These are phyloP conservation scores for Xerocomus amazonicus DNA, from an alignment of 1,284 basidiomycete genomes.

Conservation along the genomic window DNA sequence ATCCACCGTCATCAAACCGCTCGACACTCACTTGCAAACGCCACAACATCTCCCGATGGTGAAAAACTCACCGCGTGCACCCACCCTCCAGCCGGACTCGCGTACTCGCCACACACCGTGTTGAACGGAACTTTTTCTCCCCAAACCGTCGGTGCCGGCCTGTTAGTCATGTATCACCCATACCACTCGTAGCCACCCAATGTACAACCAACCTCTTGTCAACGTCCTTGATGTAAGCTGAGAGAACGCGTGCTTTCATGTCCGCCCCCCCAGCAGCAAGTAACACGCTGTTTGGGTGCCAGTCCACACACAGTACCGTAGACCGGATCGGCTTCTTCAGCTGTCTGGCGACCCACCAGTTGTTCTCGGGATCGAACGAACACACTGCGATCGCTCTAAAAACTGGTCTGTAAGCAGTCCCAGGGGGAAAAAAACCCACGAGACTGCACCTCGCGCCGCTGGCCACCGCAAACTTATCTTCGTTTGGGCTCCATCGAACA, in stretches of 20 bases:
- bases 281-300: constrained; percentile 97
- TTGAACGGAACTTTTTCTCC: constrained; percentile 98
- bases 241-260: constrained; percentile 96
- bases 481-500: constrained; percentile 95
- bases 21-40: constrained; percentile 76
- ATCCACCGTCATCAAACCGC: not conserved
- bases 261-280: constrained; percentile 94
- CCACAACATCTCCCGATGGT: constrained; percentile 88
- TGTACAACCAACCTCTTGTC: constrained; percentile 69
- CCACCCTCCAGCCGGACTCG: constrained; percentile 90
- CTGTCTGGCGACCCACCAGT: constrained; percentile 99
- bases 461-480: constrained; percentile 99
- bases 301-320: constrained; percentile 91
- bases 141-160: constrained; percentile 90
- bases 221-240: constrained; percentile 99
- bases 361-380: constrained; percentile 93
- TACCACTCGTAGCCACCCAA: not conserved
- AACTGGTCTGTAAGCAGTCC: not conserved
- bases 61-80: constrained; percentile 96
- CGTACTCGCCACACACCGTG: constrained; percentile 93
- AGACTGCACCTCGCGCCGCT: constrained; percentile 78
- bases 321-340: constrained; percentile 96
- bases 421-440: not conserved
- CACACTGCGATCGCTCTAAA: constrained; percentile 87
- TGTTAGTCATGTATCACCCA: constrained; percentile 31